Base-by-base conservation (phyloP, 1,139 yeast genomes). In the Pichia sp. region DNA sequence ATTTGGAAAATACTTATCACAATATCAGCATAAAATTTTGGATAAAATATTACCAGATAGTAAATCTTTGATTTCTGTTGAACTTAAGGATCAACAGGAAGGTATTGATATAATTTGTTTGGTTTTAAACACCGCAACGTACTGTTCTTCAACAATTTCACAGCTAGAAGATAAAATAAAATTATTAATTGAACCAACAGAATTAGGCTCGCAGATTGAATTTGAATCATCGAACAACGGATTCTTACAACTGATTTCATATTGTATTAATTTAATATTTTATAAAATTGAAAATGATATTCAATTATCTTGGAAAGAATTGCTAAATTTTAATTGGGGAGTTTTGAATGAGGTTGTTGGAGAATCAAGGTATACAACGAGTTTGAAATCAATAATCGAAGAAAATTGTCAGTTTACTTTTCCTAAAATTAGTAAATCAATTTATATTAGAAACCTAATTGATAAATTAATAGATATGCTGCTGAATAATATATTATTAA, bases 51-150 rank as follows among this genome's bases (percentile, higher is more conserved):
- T 90, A 33, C 83, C 89, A 11, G 71, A 67, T 53, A 60, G 66
- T 18, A 71, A 69, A 39, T 58, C 68, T 18, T 50, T 66, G 22
- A 62, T 69, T 11, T 74, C 72, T 8, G 73, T 71, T 41, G 58
- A 62, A 11, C 50, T 55, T 13, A 50, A 58, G 16, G 65, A 61
- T 42, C 65, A 65, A 43, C 67, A 67, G 13, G 95, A 87, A 58
- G 83, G 87, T 1, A 71, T 87, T 29, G 77, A 77, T 50, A 80
- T 86, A 53, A 75, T 87, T 1, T 84, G 95, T 30, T 72, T 88
- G 67, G 77, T 90, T 13, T 70, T 93, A 34, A 88, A 90, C 60
- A 93, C 99, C 0, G 90, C 96, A 1, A 96, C 93, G 64, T 93
- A 91, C 67, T 84, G 96, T 56, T 79, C 87, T 31, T 76, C 81